phyloP scores from a whole-genome alignment of 805 yeast species.

The Grigorovia humatica region DNA sequence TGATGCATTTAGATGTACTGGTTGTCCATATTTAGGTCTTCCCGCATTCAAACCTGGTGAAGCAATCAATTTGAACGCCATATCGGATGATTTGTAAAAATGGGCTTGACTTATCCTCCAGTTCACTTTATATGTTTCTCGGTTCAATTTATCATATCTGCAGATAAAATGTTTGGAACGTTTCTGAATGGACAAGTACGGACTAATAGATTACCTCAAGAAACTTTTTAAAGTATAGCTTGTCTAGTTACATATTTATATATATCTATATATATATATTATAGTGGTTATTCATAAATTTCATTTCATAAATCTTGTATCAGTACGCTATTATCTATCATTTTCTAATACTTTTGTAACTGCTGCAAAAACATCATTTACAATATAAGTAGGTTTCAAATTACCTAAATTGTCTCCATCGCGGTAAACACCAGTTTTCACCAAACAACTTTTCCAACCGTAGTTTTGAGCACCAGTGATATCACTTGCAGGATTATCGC shows the following conservation, averaged over 20 bases:
- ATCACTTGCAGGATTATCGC: constrained; percentile 92
- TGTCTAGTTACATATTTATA: too few relatives aligned
- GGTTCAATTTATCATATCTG: too few relatives aligned
- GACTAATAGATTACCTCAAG: neutral
- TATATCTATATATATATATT: too few relatives aligned
- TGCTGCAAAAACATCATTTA: constrained; percentile 43
- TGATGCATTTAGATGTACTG: constrained; percentile 96
- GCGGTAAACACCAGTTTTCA: constrained; percentile 78
- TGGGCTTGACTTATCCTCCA: neutral
- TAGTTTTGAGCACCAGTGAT: constrained; percentile 78
- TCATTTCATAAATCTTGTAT: neutral
- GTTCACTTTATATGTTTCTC: neutral
- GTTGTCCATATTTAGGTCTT: constrained; percentile 92
- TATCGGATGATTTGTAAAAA: constrained; percentile 61
- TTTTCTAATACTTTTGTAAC: constrained; percentile 28
- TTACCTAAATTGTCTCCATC: constrained; percentile 37
- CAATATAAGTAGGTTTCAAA: constrained; percentile 40
- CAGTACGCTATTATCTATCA: neutral
- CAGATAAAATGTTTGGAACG: neutral
- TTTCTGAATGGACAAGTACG: neutral
- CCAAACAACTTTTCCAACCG: constrained; percentile 84
- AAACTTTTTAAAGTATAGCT: too few relatives aligned
- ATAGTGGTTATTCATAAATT: too few relatives aligned
- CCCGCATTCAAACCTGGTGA: constrained; percentile 99
- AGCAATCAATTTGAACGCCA: constrained; percentile 61